Evolutionary conservation across 2,329 filamentous ascomycete genomes (phyloP).

Genomic region (Orbilia javanica): DNA sequence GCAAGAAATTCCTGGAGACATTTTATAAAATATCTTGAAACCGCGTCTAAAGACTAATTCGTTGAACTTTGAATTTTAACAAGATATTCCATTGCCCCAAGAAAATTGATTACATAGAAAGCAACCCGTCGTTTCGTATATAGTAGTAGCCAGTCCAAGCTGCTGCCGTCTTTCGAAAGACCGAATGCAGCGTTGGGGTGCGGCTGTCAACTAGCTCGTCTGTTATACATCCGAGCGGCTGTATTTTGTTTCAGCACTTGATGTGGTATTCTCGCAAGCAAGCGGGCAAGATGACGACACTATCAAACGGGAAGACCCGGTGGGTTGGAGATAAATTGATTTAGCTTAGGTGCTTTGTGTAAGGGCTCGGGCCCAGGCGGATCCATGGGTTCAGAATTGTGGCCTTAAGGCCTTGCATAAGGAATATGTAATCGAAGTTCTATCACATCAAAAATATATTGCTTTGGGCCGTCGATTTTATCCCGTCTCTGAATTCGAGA

Average conservation of each 20-base stretch:
- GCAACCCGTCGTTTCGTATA: background rate
- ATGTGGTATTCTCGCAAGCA: background rate
- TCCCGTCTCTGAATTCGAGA: no score
- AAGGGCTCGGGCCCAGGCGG: background rate
- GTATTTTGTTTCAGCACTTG: background rate
- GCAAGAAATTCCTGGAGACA: no score
- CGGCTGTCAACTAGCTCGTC: background rate
- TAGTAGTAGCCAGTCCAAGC: background rate
- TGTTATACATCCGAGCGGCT: conserved; percentile 12
- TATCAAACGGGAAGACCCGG: background rate
- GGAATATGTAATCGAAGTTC: no score
- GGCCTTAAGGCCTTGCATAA: no score
- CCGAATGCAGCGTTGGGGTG: background rate
- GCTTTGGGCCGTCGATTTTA: no score
- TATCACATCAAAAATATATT: no score
- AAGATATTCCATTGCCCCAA: no score
- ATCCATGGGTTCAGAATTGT: no score
- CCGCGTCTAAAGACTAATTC: no score
- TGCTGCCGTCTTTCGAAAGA: background rate
- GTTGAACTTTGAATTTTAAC: no score
- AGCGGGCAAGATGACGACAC: background rate
- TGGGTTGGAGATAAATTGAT: background rate
- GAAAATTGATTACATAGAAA: background rate
- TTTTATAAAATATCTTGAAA: no score
- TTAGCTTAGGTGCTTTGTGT: background rate